phyloP scores from a whole-genome alignment of 2,329 filamentous ascomycete species.

The Trichocomaceae sp. region DNA sequence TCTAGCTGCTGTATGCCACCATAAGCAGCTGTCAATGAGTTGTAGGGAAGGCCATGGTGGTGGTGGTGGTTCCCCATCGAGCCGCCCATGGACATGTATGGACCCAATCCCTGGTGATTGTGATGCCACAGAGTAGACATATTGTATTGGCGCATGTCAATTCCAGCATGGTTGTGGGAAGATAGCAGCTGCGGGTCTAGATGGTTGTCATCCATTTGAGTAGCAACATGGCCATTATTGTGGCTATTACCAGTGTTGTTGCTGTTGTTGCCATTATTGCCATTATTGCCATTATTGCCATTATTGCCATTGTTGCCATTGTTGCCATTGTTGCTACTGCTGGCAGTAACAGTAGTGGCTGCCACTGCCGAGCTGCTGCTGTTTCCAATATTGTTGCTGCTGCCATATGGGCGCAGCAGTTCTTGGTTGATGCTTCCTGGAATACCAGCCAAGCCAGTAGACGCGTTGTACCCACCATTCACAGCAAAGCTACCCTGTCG shows the following conservation, averaged over 20 bases:
- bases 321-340: conserved; percentile 19
- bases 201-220: conserved; percentile 24
- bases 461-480: conserved; percentile 24
- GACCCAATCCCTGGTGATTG: conserved; percentile 16
- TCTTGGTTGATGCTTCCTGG: conserved; percentile 40
- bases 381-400: conserved; percentile 11
- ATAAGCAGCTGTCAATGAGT: conserved; percentile 17
- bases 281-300: background rate
- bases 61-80: conserved; percentile 15
- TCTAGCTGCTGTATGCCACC: conserved; percentile 27
- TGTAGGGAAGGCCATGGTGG: conserved; percentile 13
- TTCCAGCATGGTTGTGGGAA: conserved; percentile 20
- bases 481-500: conserved; percentile 21
- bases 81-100: conserved; percentile 17
- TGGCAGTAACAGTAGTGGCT: background rate
- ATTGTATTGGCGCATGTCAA: conserved; percentile 11
- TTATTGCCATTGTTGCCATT: too few relatives aligned
- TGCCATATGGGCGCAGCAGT: conserved; percentile 30
- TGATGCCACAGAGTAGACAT: conserved; percentile 12
- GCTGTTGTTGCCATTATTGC: conserved; percentile 35
- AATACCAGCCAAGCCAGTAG: conserved; percentile 36
- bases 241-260: conserved; percentile 28
- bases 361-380: conserved; percentile 16
- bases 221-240: background rate
- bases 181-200: conserved; percentile 39